Evolutionary conservation across 140 eudicot genomes (phyloP).

Genomic region (Ambrosia hybrid): DNA sequence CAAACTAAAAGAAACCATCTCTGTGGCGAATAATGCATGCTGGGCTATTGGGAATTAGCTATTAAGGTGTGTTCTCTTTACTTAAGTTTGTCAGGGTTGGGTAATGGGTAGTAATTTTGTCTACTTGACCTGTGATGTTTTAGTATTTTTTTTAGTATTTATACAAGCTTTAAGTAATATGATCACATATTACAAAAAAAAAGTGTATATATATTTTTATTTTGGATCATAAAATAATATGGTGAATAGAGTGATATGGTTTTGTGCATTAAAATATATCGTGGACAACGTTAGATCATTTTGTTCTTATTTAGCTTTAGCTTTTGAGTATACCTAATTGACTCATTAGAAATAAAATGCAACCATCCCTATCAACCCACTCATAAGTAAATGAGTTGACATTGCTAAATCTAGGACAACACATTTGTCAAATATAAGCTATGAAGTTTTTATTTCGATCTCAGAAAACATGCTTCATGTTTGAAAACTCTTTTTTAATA

Average conservation of each 20-base stretch:
- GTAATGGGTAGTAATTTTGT: neutral
- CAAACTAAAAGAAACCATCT: conserved; percentile 77
- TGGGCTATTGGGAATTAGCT: conserved; percentile 99
- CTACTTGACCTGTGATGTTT: neutral
- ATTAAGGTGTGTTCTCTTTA: conserved; percentile 56
- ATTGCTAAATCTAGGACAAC: neutral
- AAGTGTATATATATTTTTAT: no score
- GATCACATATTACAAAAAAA: neutral
- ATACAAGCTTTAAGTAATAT: neutral
- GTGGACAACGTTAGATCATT: neutral
- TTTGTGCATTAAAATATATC: neutral
- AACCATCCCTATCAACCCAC: no score
- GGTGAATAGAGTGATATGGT: neutral
- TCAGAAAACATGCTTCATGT: neutral
- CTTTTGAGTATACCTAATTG: neutral
- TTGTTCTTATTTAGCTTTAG: neutral
- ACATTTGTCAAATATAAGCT: neutral
- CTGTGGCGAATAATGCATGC: conserved; percentile 99
- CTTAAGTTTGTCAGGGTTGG: neutral
- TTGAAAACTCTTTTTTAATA: neutral
- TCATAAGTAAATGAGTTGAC: neutral
- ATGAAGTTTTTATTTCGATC: neutral
- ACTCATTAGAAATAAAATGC: no score
- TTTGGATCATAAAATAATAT: no score
- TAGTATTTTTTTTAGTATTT: no score